Base-by-base conservation (phyloP, 2,329 filamentous ascomycete species). In the Pseudogymnoascus sp. region DNA sequence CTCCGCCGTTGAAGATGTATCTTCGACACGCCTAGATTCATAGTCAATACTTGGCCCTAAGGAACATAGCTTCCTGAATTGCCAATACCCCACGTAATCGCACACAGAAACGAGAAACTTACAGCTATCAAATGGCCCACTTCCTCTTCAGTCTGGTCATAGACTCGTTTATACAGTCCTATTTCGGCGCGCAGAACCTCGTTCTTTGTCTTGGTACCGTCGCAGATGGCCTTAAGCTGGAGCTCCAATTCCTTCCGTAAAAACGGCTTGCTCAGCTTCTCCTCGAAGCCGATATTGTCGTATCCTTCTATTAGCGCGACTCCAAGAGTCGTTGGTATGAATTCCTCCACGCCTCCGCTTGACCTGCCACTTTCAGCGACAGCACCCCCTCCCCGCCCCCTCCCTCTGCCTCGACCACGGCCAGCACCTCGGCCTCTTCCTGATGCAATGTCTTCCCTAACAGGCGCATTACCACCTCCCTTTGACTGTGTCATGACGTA, bases 171-270 rank as follows among this genome's bases (percentile, higher is more conserved):
- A 75, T 97, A 99, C 78, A 95, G 91, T 65, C 88, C 84, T 63
- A 99, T 79, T 73, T 89, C 96, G 74, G 96, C 88, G 62, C 87
- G 82, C 43, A 99, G 83, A 56, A 99, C 90, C 18, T 85, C 83
- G 62, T 84, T 82, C 71, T 86, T 88, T 36, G 88, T 90, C 67
- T 86, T 89, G 61, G 84, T 86, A 25, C 95, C 95, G 65, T 93
- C 92, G 76, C 95, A 97, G 63, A 99, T 97, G 64, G 90, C 91
- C 74, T 93, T 95, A 93, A 99, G 97, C 74, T 92, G 91, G 66
- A 91, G 78, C 76, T 99, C 95, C 91, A 97, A 97, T 80, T 99
- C 92, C 76, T 97, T 97, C 63, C 95, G 88, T 65, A 99, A 79
- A 73, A 97, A 97, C 0, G 95, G 95, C 76, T 97, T 97, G 74